phyloP scores from a whole-genome alignment of 805 yeast species.

The Sugiyamaella chiloensis region DNA sequence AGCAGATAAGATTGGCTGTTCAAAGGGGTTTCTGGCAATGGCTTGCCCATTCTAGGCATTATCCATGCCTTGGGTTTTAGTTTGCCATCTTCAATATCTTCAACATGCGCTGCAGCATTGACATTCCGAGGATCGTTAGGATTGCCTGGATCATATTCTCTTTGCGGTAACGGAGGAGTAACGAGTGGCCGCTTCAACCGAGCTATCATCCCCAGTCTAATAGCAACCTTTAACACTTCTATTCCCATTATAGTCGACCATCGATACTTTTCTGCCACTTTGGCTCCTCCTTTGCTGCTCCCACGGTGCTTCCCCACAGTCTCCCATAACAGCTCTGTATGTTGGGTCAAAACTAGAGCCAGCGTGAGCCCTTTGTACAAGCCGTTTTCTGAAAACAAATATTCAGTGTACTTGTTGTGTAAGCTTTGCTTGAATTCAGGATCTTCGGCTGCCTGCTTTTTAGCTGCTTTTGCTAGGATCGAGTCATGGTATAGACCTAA shows the following conservation, averaged over 20 bases:
- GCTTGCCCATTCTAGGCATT: constrained; percentile 29
- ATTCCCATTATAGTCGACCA: constrained; percentile 32
- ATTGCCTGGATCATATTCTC: constrained; percentile 34
- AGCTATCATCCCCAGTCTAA: constrained; percentile 32
- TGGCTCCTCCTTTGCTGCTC: constrained; percentile 15
- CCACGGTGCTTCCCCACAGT: constrained; percentile 31
- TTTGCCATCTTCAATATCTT: not conserved
- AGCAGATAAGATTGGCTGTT: constrained; percentile 26
- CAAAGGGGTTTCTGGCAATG: constrained; percentile 21
- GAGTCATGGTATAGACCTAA: constrained; percentile 39
- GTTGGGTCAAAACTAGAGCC: constrained; percentile 30
- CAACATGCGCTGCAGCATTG: not conserved
- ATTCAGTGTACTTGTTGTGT: constrained; percentile 32
- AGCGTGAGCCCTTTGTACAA: constrained; percentile 32
- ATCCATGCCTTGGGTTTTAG: constrained; percentile 18
- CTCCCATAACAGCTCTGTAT: constrained; percentile 37
- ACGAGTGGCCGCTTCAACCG: constrained; percentile 32
- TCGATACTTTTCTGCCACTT: constrained; percentile 14
- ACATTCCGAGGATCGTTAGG: not conserved
- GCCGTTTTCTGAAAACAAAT: constrained; percentile 16
- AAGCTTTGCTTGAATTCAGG: constrained; percentile 19
- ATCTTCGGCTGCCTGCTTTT: constrained; percentile 21
- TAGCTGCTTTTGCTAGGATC: constrained; percentile 32
- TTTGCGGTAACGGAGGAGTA: constrained; percentile 32
- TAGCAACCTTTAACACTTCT: constrained; percentile 32